These are phyloP conservation scores for Tagetes erecta DNA, from an alignment of 129 eudicot species.

Conservation along the genomic window DNA sequence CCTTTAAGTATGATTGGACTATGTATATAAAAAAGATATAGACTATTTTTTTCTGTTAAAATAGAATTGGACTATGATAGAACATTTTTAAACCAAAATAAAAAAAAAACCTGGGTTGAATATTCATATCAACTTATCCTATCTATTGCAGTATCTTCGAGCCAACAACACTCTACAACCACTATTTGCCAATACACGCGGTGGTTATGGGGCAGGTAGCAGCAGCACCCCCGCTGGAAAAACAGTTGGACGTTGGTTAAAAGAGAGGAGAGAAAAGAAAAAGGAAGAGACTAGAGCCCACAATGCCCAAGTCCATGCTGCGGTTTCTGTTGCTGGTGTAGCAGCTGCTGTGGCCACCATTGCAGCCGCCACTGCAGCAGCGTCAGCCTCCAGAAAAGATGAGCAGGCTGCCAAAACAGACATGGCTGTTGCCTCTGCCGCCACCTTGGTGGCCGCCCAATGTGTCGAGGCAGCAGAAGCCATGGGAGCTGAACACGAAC, in stretches of 20 bases:
- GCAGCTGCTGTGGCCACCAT: slow-evolving; percentile 95
- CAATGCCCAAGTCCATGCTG: slow-evolving; percentile 94
- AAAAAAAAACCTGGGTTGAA: too few relatives aligned
- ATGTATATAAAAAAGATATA: too few relatives aligned
- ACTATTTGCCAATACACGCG: slow-evolving; percentile 60
- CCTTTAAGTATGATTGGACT: too few relatives aligned
- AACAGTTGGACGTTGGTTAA: slow-evolving; percentile 94
- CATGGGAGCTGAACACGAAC: slow-evolving; percentile 95
- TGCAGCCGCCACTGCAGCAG: slow-evolving; percentile 90
- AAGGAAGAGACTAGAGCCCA: slow-evolving; percentile 91
- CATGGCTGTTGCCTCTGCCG: slow-evolving; percentile 97
- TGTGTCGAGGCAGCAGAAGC: slow-evolving; percentile 97
- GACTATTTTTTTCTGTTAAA: too few relatives aligned
- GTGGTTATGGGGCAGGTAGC: slow-evolving; percentile 56
- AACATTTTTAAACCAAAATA: too few relatives aligned
- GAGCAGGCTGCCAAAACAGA: slow-evolving; percentile 90
- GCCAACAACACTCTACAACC: slow-evolving; percentile 91
- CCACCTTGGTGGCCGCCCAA: slow-evolving; percentile 90
- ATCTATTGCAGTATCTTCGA: slow-evolving; percentile 61
- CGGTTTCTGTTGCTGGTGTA: slow-evolving; percentile 88
- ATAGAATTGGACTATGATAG: too few relatives aligned
- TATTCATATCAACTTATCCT: not conserved
- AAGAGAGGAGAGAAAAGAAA: slow-evolving; percentile 88
- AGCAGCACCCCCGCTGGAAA: slow-evolving; percentile 74
- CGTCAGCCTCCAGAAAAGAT: slow-evolving; percentile 70